Evolutionary conservation across 352 stramenopile species (phyloP), one percentile per base, ranked within the genome.

Genomic region (Pythium oligandrum): DNA sequence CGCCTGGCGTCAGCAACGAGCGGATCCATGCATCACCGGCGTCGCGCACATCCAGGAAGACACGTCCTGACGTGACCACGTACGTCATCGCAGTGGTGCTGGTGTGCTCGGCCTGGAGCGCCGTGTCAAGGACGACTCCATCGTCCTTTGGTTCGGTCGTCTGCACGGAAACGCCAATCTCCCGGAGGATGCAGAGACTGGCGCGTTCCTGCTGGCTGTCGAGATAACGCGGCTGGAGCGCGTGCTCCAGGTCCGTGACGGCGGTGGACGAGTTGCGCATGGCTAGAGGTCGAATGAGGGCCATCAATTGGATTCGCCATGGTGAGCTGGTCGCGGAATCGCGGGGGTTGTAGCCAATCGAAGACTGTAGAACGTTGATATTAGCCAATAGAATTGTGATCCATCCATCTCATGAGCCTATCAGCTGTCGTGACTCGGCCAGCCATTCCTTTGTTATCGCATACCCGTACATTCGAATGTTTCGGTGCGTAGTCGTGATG

Each of bases 1-100:
- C 64, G 46, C 68, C 76, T 4, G 69, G 57, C 4, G 57, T 45
- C n/a, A 91, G 55, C 17, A 62, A 47, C 45, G 68, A 68, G 40
- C 80, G 80, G 51, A 91, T 69, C 80, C 80, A 91, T 47, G 69
- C 78, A 50, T 91, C 72, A 11, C 71, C 80, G 36, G 72, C 77
- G 61, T 91, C 81, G 17, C 81, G 81, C 39, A 87, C 71, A 64
- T 89, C 75, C 50, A 91, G 47, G 32, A 74, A 72, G 47, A 83
- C 65, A 49, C 66, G 59, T 17, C 81, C 78, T 6, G 59, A 49
- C 0, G 49, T 40, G 11, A 87, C 68, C 11, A 45, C 65, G 68
- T 89, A 91, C 36, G 47, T 10, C 12, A 65, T 47, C 6, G 38
- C 11, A 5, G 33, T 38, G 47, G 38, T 4, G 49, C 55, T 54